Percentiles rank a stretch among this genome's conserved stretches.
Conservation (phyloP, 768 basidiomycete species). For the Lactarius quietus region DNA sequence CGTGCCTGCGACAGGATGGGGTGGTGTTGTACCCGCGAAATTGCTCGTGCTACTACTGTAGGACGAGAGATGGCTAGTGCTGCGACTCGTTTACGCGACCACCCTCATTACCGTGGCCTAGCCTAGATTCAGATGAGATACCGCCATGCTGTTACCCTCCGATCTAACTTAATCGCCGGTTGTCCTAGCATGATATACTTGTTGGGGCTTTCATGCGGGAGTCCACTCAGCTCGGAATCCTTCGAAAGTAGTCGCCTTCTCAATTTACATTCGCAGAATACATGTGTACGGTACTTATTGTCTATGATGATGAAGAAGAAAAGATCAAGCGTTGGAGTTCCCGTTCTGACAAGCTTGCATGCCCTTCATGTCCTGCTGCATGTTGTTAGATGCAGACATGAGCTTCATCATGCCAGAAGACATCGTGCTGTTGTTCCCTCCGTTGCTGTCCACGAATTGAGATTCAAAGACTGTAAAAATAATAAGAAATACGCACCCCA, state of each 20-base stretch:
- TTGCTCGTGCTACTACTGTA: no score
- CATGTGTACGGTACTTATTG: neutral
- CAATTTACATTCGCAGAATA: conserved; percentile 8
- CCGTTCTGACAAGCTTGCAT: conserved; percentile 3
- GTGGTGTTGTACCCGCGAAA: no score
- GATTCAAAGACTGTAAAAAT: neutral
- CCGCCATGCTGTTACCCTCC: neutral
- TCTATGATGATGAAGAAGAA: neutral
- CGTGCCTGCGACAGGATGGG: neutral
- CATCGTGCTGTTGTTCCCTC: neutral
- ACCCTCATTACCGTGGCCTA: neutral
- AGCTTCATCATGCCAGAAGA: neutral
- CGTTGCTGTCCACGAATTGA: neutral
- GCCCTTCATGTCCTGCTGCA: neutral
- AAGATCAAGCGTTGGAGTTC: conserved; percentile 9
- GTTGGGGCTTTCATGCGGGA: neutral
- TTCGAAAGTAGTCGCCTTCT: neutral
- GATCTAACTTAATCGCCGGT: no score
- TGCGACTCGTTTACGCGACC: neutral
- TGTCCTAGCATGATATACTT: no score
- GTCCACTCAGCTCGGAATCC: neutral
- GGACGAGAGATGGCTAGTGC: no score
- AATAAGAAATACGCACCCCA: neutral
- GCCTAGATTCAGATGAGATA: neutral
- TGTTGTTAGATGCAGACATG: neutral